A percentile compares a stretch with the other conserved stretches of the same genome.
phyloP scores from a whole-genome alignment of 169 alveolate genomes.

The Besnoitia besnoiti region DNA sequence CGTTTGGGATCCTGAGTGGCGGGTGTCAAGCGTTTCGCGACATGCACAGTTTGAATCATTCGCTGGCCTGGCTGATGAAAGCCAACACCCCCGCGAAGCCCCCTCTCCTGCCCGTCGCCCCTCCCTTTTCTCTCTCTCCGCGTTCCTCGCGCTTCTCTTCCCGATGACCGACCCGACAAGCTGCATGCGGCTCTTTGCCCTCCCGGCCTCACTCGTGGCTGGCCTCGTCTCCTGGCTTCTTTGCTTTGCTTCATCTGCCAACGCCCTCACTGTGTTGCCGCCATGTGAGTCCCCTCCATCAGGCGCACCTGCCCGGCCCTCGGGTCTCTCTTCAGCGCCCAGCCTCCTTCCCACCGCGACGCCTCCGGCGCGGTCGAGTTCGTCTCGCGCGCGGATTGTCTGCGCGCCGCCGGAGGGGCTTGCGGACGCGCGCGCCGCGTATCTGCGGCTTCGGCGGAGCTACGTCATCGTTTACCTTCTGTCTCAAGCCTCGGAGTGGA shows the following conservation, averaged over 20 bases:
- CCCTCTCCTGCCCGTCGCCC: too few species aligned
- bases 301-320: background rate
- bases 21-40: too few species aligned
- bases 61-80: too few species aligned
- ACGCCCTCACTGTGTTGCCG: too few species aligned
- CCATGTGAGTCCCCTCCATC: background rate
- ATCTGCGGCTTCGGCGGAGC: background rate
- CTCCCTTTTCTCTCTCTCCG: background rate
- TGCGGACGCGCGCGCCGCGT: background rate
- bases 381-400: too few species aligned
- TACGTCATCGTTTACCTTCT: conserved; percentile 23
- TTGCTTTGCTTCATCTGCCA: background rate
- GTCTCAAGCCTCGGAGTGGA: conserved; percentile 29
- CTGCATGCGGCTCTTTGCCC: background rate
- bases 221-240: background rate
- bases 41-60: too few species aligned
- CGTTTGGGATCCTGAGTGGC: too few species aligned
- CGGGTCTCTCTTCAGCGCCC: background rate
- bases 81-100: background rate
- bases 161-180: background rate
- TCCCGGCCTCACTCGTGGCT: background rate
- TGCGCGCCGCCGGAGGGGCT: background rate
- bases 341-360: too few species aligned
- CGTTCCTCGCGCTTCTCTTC: background rate
- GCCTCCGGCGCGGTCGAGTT: too few species aligned